phyloP scores from a whole-genome alignment of 2,329 filamentous ascomycete genomes.

The Fusarium liriodendri region DNA sequence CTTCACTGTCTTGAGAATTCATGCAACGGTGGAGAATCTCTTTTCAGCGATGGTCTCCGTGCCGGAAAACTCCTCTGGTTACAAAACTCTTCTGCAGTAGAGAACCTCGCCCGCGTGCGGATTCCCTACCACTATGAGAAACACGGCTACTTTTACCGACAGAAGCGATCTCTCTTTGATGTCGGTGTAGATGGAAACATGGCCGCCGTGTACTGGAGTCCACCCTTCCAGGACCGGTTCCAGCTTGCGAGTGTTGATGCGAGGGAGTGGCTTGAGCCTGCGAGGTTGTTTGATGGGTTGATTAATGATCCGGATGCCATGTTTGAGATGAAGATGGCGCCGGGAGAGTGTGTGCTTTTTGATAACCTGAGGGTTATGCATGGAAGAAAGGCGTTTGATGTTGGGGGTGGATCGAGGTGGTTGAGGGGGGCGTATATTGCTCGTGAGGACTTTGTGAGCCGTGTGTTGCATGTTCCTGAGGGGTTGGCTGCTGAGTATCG shows the following conservation, averaged over 20 bases:
- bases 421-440: constrained; percentile 88
- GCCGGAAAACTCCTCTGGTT: constrained; percentile 60
- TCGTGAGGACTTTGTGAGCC: constrained; percentile 56
- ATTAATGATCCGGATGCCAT: constrained; percentile 70
- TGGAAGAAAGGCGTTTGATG: constrained; percentile 81
- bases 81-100: constrained; percentile 40
- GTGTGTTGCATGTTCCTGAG: constrained; percentile 46
- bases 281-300: constrained; percentile 65
- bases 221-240: constrained; percentile 79
- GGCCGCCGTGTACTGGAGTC: constrained; percentile 70
- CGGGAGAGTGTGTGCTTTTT: constrained; percentile 93
- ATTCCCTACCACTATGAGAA: constrained; percentile 79
- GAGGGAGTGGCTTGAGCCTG: constrained; percentile 59
- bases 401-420: constrained; percentile 76
- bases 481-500: constrained; percentile 41
- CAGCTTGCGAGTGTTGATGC: constrained; percentile 36
- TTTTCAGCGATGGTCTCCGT: constrained; percentile 82
- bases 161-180: constrained; percentile 65
- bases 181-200: constrained; percentile 39
- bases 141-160: constrained; percentile 71
- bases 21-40: constrained; percentile 81
- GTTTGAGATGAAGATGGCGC: constrained; percentile 77
- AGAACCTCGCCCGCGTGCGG: constrained; percentile 53
- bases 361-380: constrained; percentile 89
- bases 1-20: constrained; percentile 90